Evolutionary conservation across 768 basidiomycete genomes (phyloP), one percentile per base, ranked within the genome.

Genomic region (Collybia sordida): DNA sequence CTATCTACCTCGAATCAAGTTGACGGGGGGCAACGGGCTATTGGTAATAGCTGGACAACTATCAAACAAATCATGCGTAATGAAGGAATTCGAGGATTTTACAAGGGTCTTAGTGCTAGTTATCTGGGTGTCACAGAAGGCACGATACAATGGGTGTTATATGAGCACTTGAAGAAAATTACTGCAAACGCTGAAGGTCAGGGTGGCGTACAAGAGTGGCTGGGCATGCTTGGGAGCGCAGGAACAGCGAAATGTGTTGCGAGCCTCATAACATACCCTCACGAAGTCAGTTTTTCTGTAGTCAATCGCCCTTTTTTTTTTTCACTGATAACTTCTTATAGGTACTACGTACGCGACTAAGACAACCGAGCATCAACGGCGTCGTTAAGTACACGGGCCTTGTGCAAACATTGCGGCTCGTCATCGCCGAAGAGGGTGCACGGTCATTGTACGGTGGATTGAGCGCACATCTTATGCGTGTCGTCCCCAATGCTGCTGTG

Each of bases 91-190:
- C 72, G 77, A 4, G 97, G 95, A 1, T 90, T 98, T 57, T 99
- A 99, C 72, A 93, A 94, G 68, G 97, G 97, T 1, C 70, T 99
- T 35, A 93, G 87, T 56, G 97, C 97, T 50, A 93, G 90, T 55
- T 93, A 96, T 69, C 77, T 99, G 7, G 97, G 97, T 18, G 95
- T 98, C 14, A 90, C 94, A 18, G 97, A 99, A 67, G 88, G 88
- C 2, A 92, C 93, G 17, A 98, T 99, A 42, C 95, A 98, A 66
- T 99, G 97, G 97, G 89, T 89, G 34, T 71, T 99, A 14, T 98
- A 99, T 65, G 97, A 99, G 69, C 82, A 87, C 45, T 72, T 98
- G 59, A 98, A 98, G 70, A 77, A 69, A 55, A 59, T 95, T 25
- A 84, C 77, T 4, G 71, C 71, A 24, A 68, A 67, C 1, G 67